Conservation (phyloP, 108 stramenopile genomes). For the Cylindrotheca fusiformis region DNA sequence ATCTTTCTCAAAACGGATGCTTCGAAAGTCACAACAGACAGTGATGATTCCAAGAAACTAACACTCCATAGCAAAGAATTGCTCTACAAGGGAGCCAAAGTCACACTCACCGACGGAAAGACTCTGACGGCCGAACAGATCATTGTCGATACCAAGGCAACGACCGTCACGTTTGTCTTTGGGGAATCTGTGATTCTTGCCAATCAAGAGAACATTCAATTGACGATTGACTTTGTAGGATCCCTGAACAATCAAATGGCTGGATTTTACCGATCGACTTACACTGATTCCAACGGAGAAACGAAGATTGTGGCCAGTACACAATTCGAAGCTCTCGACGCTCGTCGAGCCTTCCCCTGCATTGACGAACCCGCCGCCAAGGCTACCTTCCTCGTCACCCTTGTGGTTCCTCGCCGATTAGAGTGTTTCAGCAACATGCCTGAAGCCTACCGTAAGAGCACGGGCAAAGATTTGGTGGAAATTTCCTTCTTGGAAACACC, state of each 20-base stretch:
- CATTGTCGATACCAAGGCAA: constrained; percentile 61
- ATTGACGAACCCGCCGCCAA: constrained; percentile 97
- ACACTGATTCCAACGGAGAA: constrained; percentile 77
- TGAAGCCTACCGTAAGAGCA: constrained; percentile 55
- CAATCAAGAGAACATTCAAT: constrained; percentile 30
- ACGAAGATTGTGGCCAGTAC: constrained; percentile 90
- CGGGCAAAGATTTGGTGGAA: constrained; percentile 43
- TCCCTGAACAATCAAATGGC: constrained; percentile 94
- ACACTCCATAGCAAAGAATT: constrained; percentile 91
- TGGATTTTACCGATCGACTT: constrained; percentile 91
- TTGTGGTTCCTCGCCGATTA: constrained; percentile 73
- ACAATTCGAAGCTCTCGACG: constrained; percentile 97
- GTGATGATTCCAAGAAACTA: constrained; percentile 46
- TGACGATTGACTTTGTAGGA: constrained; percentile 77
- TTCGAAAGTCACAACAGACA: too few species aligned
- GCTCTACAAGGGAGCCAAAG: constrained; percentile 57
- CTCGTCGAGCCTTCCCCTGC: constrained; percentile 93
- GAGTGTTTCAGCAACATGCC: constrained; percentile 96
- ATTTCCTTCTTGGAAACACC: constrained; percentile 80
- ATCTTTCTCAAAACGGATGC: constrained; percentile 24
- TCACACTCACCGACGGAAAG: constrained; percentile 18
- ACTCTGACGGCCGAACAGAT: constrained; percentile 36
- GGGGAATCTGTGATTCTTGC: constrained; percentile 45
- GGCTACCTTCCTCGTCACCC: constrained; percentile 84
- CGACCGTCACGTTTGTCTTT: constrained; percentile 78